Conservation (phyloP, 139 green algal species). For the Ettlia oleoabundans region DNA sequence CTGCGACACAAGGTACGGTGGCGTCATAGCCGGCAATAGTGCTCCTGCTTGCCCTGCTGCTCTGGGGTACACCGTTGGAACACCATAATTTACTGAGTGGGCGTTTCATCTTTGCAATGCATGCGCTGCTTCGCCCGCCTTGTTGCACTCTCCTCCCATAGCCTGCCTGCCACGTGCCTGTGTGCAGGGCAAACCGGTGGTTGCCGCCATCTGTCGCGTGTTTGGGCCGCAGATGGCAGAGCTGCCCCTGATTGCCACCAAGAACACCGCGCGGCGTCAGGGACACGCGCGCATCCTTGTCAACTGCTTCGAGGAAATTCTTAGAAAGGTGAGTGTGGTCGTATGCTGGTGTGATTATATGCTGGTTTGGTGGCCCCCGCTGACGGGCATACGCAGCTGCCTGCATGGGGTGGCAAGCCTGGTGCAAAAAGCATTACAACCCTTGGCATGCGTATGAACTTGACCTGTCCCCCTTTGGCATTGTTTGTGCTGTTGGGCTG, state of each 20-base stretch:
- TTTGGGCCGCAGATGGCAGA: constrained; percentile 86
- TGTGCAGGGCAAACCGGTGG: constrained; percentile 69
- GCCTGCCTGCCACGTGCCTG: not conserved
- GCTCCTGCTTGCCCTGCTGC: too few species aligned
- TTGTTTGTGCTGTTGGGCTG: too few species aligned
- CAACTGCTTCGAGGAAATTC: constrained; percentile 20
- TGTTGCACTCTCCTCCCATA: not conserved
- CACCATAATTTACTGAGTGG: too few species aligned
- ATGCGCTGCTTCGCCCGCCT: not conserved
- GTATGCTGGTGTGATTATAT: too few species aligned
- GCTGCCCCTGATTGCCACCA: constrained; percentile 91
- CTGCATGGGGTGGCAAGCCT: too few species aligned
- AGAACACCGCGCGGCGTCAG: constrained; percentile 63
- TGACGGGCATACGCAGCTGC: too few species aligned
- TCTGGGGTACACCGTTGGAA: too few species aligned
- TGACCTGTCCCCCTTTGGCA: too few species aligned
- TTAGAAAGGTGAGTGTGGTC: constrained; percentile 14
- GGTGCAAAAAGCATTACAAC: not conserved
- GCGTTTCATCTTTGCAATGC: too few species aligned
- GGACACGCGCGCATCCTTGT: constrained; percentile 30
- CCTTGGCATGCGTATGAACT: too few species aligned
- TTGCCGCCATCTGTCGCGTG: constrained; percentile 76
- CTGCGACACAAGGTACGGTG: constrained; percentile 66
- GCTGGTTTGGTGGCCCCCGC: too few species aligned
- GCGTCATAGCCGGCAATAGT: constrained; percentile 8